Evolutionary conservation across 345 rosid species (phyloP).

Genomic region (Geranium rotundifolium): DNA sequence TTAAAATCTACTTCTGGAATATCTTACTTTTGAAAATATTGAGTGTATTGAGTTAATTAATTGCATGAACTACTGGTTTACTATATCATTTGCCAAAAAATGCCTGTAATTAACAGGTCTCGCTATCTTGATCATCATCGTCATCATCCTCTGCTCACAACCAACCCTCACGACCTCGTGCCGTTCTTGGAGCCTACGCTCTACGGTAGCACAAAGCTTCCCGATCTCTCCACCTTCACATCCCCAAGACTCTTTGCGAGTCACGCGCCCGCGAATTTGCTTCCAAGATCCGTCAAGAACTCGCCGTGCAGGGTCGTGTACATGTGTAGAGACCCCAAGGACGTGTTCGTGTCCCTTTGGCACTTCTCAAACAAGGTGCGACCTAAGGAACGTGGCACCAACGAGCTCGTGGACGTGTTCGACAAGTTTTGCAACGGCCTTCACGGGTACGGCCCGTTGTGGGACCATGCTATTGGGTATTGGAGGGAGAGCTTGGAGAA

Average conservation of each 20-base stretch:
- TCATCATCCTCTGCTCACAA: neutral
- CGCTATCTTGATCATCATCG: neutral
- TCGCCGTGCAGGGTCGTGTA: slow-evolving; percentile 42
- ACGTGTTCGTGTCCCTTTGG: slow-evolving; percentile 44
- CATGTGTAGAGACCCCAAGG: slow-evolving; percentile 50
- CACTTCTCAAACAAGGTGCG: slow-evolving; percentile 40
- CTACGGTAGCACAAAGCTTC: too few species aligned
- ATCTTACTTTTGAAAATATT: too few species aligned
- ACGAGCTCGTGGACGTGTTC: slow-evolving; percentile 26
- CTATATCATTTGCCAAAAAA: too few species aligned
- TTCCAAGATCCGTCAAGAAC: slow-evolving; percentile 21
- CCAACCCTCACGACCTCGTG: too few species aligned
- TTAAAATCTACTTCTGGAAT: too few species aligned
- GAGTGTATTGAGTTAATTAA: too few species aligned
- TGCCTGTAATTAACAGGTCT: neutral
- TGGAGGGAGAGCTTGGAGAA: slow-evolving; percentile 43
- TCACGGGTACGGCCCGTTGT: slow-evolving; percentile 38
- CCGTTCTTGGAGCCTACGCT: too few species aligned
- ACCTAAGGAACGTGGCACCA: slow-evolving; percentile 9
- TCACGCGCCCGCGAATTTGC: slow-evolving; percentile 24
- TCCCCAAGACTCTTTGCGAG: slow-evolving; percentile 38
- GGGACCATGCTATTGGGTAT: slow-evolving; percentile 47
- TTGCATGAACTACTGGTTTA: too few species aligned
- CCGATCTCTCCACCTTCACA: slow-evolving; percentile 5
- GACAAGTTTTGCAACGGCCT: slow-evolving; percentile 37